Evolutionary conservation across 345 rosid species (phyloP).

Genomic region (Arabidopsis arenosa): DNA sequence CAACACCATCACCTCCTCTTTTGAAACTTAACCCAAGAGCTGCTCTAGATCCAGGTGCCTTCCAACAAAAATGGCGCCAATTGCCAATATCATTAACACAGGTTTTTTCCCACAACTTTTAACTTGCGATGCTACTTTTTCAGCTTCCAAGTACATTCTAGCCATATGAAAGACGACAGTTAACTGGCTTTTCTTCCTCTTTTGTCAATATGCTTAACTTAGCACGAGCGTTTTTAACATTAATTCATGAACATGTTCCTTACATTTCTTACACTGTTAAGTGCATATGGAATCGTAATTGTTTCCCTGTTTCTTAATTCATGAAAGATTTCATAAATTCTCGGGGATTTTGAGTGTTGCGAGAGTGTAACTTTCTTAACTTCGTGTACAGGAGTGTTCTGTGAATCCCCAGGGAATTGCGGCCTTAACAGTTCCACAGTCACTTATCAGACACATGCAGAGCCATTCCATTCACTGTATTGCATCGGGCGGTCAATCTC

Average conservation of each 20-base stretch:
- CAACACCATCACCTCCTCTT: constrained; percentile 61
- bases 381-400: constrained; percentile 60
- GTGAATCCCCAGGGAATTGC: constrained; percentile 74
- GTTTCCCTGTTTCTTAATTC: neutral
- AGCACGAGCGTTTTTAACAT: neutral
- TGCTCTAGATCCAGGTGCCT: constrained; percentile 75
- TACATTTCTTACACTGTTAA: neutral
- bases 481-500: constrained; percentile 93
- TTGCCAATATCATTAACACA: constrained; percentile 69
- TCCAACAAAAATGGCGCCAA: constrained; percentile 96
- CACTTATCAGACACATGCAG: constrained; percentile 86
- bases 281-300: constrained; percentile 4
- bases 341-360: neutral
- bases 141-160: neutral
- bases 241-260: neutral
- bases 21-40: constrained; percentile 86
- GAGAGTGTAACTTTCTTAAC: constrained; percentile 24
- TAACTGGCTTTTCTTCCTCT: neutral
- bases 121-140: neutral
- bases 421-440: constrained; percentile 72
- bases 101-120: constrained; percentile 47
- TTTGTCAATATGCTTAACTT: neutral
- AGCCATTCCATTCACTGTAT: constrained; percentile 85
- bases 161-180: neutral
- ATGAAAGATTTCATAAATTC: neutral